Evolutionary conservation across 805 yeast genomes (phyloP).

Genomic region (Candida nonsorbophila): DNA sequence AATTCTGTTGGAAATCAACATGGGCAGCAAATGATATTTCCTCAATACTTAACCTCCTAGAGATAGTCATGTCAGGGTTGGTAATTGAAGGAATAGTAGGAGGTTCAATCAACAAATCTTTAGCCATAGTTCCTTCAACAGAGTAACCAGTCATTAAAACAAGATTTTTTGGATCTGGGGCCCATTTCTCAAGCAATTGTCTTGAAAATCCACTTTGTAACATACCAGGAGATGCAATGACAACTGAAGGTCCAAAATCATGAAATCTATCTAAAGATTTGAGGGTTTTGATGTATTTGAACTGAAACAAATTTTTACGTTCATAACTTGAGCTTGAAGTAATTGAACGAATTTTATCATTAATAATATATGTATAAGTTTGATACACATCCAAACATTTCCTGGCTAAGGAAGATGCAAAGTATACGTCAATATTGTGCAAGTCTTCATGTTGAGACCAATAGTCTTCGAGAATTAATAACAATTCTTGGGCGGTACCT

Average conservation of each 20-base stretch:
- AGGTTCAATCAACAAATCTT: slow-evolving; percentile 82
- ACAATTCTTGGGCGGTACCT: slow-evolving; percentile 93
- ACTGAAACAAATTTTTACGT: slow-evolving; percentile 74
- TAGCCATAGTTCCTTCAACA: slow-evolving; percentile 98
- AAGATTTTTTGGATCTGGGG: slow-evolving; percentile 90
- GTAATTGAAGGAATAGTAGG: slow-evolving; percentile 76
- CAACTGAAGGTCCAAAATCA: slow-evolving; percentile 93
- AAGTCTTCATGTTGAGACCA: slow-evolving; percentile 84
- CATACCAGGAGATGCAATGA: slow-evolving; percentile 98
- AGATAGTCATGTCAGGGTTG: slow-evolving; percentile 80
- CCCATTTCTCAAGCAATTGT: slow-evolving; percentile 90
- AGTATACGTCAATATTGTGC: slow-evolving; percentile 76
- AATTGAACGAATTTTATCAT: slow-evolving; percentile 78
- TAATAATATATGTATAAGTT: slow-evolving; percentile 96
- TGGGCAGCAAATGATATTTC: slow-evolving; percentile 99
- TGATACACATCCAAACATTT: slow-evolving; percentile 98
- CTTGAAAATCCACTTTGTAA: slow-evolving; percentile 93
- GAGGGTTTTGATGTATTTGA: slow-evolving; percentile 77
- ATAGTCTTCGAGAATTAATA: slow-evolving; percentile 88
- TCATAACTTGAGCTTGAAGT: slow-evolving; percentile 31
- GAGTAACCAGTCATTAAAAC: slow-evolving; percentile 93
- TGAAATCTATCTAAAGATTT: slow-evolving; percentile 79
- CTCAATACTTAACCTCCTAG: slow-evolving; percentile 81
- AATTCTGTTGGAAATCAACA: slow-evolving; percentile 91
- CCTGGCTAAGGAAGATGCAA: slow-evolving; percentile 89